Evolutionary conservation across 768 basidiomycete species (phyloP), one percentile per base, ranked within the genome.

Genomic region (Hygrophoropsis aurantiaca): DNA sequence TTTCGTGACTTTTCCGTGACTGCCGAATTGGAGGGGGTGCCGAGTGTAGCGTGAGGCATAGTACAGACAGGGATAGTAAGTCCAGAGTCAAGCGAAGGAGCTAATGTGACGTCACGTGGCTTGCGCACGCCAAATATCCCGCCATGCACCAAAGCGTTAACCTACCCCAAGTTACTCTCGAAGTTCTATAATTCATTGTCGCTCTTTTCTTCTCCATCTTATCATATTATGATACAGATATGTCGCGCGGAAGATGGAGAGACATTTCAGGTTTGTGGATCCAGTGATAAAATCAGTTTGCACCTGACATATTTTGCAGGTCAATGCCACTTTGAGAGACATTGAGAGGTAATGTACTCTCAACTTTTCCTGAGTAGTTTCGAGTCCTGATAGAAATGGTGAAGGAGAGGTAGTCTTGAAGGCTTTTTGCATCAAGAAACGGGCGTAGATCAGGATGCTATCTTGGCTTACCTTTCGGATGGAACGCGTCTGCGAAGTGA

Each of bases 391-490:
- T n/a, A 3, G 16, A 37, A 58, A 34, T 13, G 24, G 40, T 27
- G 16, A 21, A 91, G 88, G 54, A 71, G 68, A 26, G 82, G 80
- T 32, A 83, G 74, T 55, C 72, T 93, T n/a, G 88, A 91, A 55
- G 49, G 68, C 8, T 89, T 90, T 53, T 61, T 93, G 8, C 77
- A 82, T 35, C 78, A 84, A 58, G 82, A 90, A 57, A 84, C 81
- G 36, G 85, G 85, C 7, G 71, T 90, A 15, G 81, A 84, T 40
- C 77, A 80, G 53, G 82, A 85, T 38, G 79, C 80, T 19, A 74
- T 86, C 9, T 70, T 92, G 25, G 87, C 87, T 2, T 93, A 89
- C 65, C 74, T 90, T 24, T 81, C 90, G 5, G 89, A 92, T 61
- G 90, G 90, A 3, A 76, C 81, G 36, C 79, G 90, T 42, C 67